These are phyloP conservation scores for Lentinula raphanica DNA, from an alignment of 768 basidiomycete genomes.

Conservation along the genomic window DNA sequence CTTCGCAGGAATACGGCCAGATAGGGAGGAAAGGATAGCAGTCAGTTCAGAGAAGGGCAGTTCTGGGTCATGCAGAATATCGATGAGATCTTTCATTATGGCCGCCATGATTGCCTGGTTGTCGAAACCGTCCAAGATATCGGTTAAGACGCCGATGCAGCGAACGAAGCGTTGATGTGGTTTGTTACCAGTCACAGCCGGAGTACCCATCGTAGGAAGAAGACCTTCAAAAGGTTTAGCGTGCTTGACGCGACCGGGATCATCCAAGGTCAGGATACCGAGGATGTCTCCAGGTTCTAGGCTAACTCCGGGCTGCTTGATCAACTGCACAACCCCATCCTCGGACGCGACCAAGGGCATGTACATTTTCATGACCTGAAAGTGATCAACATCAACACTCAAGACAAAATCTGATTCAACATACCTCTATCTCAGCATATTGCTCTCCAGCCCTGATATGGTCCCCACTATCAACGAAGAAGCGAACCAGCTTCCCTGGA, in stretches of 20 bases:
- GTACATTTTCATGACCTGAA: constrained; percentile 98
- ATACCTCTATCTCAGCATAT: constrained; percentile 96
- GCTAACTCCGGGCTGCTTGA: constrained; percentile 97
- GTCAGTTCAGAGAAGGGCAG: constrained; percentile 85
- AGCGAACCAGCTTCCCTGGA: constrained; percentile 93
- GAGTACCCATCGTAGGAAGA: constrained; percentile 81
- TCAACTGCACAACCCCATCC: constrained; percentile 89
- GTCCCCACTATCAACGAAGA: constrained; percentile 94
- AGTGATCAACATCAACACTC: background rate
- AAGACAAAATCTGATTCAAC: constrained; percentile 14
- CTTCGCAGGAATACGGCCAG: constrained; percentile 89
- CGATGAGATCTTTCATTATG: constrained; percentile 82
- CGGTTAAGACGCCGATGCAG: constrained; percentile 72
- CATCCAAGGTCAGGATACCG: constrained; percentile 93
- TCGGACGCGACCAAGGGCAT: constrained; percentile 96
- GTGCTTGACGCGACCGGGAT: constrained; percentile 93
- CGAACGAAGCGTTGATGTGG: constrained; percentile 80
- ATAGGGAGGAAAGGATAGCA: constrained; percentile 80
- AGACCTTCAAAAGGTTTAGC: constrained; percentile 98
- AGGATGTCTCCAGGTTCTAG: constrained; percentile 96
- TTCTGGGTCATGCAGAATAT: constrained; percentile 76
- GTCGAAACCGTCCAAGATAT: constrained; percentile 95
- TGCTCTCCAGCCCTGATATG: constrained; percentile 95
- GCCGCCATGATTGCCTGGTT: constrained; percentile 87
- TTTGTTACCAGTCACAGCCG: constrained; percentile 82